These are phyloP conservation scores for Sonneratia caseolaris DNA, from an alignment of 345 rosid genomes.

Conservation along the genomic window DNA sequence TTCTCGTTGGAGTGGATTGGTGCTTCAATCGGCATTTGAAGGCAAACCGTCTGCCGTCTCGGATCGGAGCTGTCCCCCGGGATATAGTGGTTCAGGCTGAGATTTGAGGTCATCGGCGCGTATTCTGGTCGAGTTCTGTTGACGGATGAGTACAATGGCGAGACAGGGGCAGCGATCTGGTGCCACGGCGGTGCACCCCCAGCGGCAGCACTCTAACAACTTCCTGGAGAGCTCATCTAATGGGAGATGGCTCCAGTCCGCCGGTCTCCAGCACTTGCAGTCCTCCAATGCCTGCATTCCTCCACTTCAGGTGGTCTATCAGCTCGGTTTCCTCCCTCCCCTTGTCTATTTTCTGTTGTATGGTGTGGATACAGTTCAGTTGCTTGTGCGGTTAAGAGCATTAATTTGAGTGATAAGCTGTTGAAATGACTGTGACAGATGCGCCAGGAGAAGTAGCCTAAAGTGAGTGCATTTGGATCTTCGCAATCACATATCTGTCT, in stretches of 20 bases:
- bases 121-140: background rate
- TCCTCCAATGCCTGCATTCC: conserved; percentile 37
- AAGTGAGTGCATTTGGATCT: background rate
- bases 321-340: background rate
- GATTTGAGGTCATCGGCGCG: background rate
- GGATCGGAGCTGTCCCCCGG: background rate
- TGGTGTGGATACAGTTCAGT: background rate
- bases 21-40: background rate
- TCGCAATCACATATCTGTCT: background rate
- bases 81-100: background rate
- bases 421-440: background rate
- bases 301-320: conserved; percentile 40
- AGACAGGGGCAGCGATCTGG: conserved; percentile 83
- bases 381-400: background rate
- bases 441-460: background rate
- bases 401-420: background rate
- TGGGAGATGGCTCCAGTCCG: conserved; percentile 90
- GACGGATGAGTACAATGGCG: conserved; percentile 17
- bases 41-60: background rate
- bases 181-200: conserved; percentile 63
- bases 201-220: conserved; percentile 75
- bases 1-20: background rate
- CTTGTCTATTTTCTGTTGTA: background rate
- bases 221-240: conserved; percentile 63
- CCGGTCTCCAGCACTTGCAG: conserved; percentile 81